phyloP scores from a whole-genome alignment of 805 yeast genomes.

The Yamadazyma phyllophila region DNA sequence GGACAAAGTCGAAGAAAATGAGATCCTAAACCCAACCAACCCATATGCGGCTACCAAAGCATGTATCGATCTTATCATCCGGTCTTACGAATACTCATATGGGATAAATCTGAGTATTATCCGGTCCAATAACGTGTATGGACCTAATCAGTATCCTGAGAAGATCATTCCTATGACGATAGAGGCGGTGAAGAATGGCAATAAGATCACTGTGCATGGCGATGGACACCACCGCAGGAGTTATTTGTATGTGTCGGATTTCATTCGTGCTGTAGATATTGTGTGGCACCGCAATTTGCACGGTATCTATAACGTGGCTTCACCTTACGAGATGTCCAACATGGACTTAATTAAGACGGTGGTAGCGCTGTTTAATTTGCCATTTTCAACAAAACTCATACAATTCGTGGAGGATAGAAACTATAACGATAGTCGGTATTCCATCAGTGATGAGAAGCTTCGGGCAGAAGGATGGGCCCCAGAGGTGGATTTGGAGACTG shows the following conservation, averaged over 20 bases:
- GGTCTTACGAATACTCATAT: slow-evolving; percentile 44
- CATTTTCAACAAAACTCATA: slow-evolving; percentile 14
- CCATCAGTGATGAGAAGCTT: slow-evolving; percentile 23
- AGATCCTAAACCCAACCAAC: slow-evolving; percentile 48
- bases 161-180: slow-evolving; percentile 42
- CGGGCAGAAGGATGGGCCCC: slow-evolving; percentile 32
- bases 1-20: slow-evolving; percentile 29
- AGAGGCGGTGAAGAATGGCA: slow-evolving; percentile 20
- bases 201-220: slow-evolving; percentile 45
- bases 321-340: slow-evolving; percentile 26
- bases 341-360: slow-evolving; percentile 21
- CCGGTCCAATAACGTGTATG: slow-evolving; percentile 53
- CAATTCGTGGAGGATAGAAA: slow-evolving; percentile 27
- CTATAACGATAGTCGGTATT: slow-evolving; percentile 33
- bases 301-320: slow-evolving; percentile 25
- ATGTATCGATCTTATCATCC: slow-evolving; percentile 47
- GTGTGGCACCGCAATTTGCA: slow-evolving; percentile 18
- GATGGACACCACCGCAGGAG: slow-evolving; percentile 42
- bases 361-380: slow-evolving; percentile 12
- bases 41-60: slow-evolving; percentile 61
- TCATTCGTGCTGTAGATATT: slow-evolving; percentile 35
- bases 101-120: slow-evolving; percentile 40
- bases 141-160: slow-evolving; percentile 54
- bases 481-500: slow-evolving; percentile 18
- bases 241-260: slow-evolving; percentile 46